phyloP scores from a whole-genome alignment of 345 rosid species.

The Ailanthus altissimus region DNA sequence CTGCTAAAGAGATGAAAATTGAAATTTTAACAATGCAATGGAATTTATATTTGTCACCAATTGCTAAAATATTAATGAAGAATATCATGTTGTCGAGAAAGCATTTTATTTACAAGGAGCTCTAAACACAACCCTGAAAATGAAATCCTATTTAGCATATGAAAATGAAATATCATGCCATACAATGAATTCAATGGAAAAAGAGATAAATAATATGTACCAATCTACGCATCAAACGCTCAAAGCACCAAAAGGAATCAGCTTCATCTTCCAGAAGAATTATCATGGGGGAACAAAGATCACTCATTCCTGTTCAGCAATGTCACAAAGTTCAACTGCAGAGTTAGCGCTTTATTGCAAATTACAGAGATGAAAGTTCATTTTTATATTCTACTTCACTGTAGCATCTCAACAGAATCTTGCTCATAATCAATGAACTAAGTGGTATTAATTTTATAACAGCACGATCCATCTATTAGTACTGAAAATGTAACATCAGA shows the following conservation, averaged over 20 bases:
- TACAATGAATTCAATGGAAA: not conserved
- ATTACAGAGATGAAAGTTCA: not conserved
- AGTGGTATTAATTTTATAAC: not conserved
- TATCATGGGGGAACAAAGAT: slow-evolving; percentile 99
- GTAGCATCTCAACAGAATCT: not conserved
- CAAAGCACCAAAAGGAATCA: slow-evolving; percentile 99
- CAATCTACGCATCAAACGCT: slow-evolving; percentile 96
- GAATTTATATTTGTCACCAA: not conserved
- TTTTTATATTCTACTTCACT: not conserved
- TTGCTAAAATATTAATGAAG: slow-evolving; percentile 1
- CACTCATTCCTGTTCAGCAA: slow-evolving; percentile 84
- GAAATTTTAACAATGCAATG: not conserved
- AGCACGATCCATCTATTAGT: not conserved
- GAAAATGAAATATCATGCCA: slow-evolving; percentile 6
- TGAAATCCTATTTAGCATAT: not conserved
- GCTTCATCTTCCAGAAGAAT: slow-evolving; percentile 92
- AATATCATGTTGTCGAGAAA: not conserved
- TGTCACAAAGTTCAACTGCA: slow-evolving; percentile 19
- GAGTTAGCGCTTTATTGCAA: slow-evolving; percentile 8
- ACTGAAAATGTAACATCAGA: not conserved
- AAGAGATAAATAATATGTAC: slow-evolving; percentile 39
- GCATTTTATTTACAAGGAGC: not conserved
- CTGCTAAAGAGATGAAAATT: not conserved
- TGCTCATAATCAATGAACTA: not conserved
- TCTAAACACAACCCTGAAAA: not conserved